Percentiles rank a stretch among this genome's conserved stretches.
Conservation (phyloP, 257 asterid species). For the Gardenia jasminoides region DNA sequence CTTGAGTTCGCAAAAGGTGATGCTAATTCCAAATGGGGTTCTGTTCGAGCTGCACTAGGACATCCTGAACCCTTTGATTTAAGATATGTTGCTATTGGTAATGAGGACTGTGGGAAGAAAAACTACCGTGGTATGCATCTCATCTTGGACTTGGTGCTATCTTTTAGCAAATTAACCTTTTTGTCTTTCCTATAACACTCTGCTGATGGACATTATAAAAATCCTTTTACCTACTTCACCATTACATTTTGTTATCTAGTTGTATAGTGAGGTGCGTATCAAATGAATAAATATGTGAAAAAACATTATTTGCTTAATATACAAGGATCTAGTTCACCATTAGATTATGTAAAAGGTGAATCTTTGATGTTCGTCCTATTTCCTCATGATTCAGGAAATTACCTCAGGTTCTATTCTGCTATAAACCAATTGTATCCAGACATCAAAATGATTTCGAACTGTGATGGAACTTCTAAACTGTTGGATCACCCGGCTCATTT, state of each 20-base stretch:
- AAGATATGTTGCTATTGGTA: constrained; percentile 91
- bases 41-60: constrained; percentile 84
- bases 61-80: constrained; percentile 87
- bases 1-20: constrained; percentile 89
- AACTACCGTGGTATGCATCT: constrained; percentile 62
- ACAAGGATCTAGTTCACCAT: too few species aligned
- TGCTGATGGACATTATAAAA: background rate
- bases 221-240: background rate
- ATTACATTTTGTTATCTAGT: background rate
- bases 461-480: constrained; percentile 67
- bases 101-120: constrained; percentile 88
- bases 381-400: constrained; percentile 66
- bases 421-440: constrained; percentile 67
- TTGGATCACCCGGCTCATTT: constrained; percentile 92
- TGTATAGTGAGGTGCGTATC: background rate
- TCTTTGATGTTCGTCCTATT: background rate
- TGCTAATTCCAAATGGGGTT: constrained; percentile 82
- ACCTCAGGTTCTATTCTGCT: constrained; percentile 77
- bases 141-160: constrained; percentile 1
- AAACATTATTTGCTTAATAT: background rate
- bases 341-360: background rate
- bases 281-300: background rate
- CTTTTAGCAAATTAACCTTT: background rate
- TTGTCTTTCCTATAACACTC: background rate
- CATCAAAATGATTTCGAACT: constrained; percentile 79